phyloP scores from a whole-genome alignment of 345 rosid species.

The Salix udensis region DNA sequence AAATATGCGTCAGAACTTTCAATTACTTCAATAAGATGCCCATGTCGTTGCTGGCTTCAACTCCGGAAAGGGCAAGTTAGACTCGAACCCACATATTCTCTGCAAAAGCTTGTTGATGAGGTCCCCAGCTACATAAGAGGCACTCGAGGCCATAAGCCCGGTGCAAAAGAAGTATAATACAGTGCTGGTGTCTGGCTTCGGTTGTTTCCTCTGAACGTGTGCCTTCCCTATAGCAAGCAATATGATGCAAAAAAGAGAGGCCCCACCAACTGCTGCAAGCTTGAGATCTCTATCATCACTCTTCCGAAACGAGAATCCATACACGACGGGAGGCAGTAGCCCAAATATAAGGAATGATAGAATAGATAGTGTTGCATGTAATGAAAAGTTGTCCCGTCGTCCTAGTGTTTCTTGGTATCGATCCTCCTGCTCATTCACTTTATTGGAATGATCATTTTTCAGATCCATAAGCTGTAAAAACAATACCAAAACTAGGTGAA shows the following conservation, averaged over 20 bases:
- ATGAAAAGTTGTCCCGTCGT: conserved; percentile 39
- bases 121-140: too few relatives aligned
- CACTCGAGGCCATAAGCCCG: too few relatives aligned
- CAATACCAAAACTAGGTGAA: neutral
- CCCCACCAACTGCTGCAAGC: too few relatives aligned
- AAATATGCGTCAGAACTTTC: neutral
- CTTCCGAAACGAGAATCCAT: too few relatives aligned
- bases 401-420: conserved; percentile 62
- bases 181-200: too few relatives aligned
- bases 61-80: neutral
- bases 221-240: too few relatives aligned
- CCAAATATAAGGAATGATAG: too few relatives aligned
- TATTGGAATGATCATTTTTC: conserved; percentile 32
- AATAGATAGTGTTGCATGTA: neutral
- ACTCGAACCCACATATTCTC: conserved; percentile 46
- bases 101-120: conserved; percentile 32
- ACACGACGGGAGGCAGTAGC: too few relatives aligned
- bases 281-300: too few relatives aligned
- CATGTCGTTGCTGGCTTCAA: neutral
- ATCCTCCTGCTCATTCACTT: conserved; percentile 30
- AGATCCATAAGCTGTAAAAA: conserved; percentile 63
- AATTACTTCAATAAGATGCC: conserved; percentile 5
- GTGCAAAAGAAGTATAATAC: too few relatives aligned
- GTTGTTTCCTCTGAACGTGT: too few relatives aligned
- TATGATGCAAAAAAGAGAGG: too few relatives aligned